Evolutionary conservation across 352 stramenopile genomes (phyloP).

Genomic region (Blastocystis sp.): DNA sequence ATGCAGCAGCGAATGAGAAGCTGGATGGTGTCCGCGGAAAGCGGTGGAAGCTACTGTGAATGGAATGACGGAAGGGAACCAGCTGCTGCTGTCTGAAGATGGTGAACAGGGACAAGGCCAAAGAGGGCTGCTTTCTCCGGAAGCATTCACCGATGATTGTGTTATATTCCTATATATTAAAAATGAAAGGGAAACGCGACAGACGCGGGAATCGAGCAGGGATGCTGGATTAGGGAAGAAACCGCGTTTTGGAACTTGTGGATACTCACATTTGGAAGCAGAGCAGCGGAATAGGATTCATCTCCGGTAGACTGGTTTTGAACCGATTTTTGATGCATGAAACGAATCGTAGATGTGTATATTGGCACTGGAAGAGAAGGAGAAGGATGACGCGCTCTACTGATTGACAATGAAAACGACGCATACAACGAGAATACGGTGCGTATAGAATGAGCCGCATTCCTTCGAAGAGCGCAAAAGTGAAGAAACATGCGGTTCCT

Average conservation of each 20-base stretch:
- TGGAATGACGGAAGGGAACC: not conserved
- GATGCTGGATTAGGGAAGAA: not conserved
- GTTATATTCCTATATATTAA: constrained; percentile 54
- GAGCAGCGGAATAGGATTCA: not conserved
- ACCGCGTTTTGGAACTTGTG: not conserved
- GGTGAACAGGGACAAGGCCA: constrained; percentile 1
- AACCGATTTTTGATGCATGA: not conserved
- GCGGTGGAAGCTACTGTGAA: constrained; percentile 40
- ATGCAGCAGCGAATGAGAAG: constrained; percentile 24
- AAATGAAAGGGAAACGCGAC: constrained; percentile 1
- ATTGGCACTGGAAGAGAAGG: not conserved
- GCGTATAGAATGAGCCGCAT: not conserved
- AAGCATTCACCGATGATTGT: constrained; percentile 16
- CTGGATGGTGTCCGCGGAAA: not conserved
- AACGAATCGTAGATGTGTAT: not conserved
- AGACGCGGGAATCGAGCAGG: not conserved
- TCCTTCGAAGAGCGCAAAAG: not conserved
- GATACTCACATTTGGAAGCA: not conserved
- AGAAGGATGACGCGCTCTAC: not conserved
- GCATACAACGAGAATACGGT: not conserved
- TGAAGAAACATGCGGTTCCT: not conserved
- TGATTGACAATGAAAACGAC: not conserved
- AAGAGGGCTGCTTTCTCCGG: not conserved
- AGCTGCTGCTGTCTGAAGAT: not conserved
- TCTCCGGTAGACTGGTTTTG: not conserved